phyloP scores from a whole-genome alignment of 73 alveolate genomes.

The Effrenium voratum region DNA sequence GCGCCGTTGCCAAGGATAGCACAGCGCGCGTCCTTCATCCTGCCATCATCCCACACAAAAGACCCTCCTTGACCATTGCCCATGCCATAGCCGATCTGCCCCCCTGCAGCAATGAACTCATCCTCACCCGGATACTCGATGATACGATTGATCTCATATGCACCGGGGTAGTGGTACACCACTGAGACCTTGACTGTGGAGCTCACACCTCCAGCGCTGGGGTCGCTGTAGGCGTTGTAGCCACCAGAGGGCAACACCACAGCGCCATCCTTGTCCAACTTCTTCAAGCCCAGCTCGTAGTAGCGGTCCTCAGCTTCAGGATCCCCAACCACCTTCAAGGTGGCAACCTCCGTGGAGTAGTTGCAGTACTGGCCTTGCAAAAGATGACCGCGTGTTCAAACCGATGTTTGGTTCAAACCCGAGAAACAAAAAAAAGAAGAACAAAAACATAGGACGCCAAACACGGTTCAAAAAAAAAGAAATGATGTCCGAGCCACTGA shows the following conservation, averaged over 20 bases:
- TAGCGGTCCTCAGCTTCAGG: conserved; percentile 86
- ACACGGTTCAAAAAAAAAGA: neutral
- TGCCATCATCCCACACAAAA: conserved; percentile 77
- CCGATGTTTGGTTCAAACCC: no score
- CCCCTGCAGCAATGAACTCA: conserved; percentile 81
- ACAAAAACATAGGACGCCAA: neutral
- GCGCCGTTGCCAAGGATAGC: conserved; percentile 84
- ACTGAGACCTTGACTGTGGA: conserved; percentile 15
- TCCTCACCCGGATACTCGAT: conserved; percentile 87
- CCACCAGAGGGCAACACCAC: conserved; percentile 60
- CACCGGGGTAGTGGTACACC: conserved; percentile 88
- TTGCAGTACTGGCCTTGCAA: no score
- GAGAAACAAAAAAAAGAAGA: no score
- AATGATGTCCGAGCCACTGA: no score
- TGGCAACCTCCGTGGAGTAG: conserved; percentile 37
- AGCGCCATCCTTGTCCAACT: conserved; percentile 32
- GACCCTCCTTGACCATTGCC: conserved; percentile 76
- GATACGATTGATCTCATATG: conserved; percentile 89
- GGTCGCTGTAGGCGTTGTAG: conserved; percentile 59
- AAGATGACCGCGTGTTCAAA: no score
- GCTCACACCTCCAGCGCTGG: conserved; percentile 10
- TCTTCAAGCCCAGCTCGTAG: conserved; percentile 77
- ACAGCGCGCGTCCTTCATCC: conserved; percentile 79
- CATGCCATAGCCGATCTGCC: conserved; percentile 87
- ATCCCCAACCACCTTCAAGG: conserved; percentile 76